phyloP scores from a whole-genome alignment of 1,284 basidiomycete genomes.

The Moniliophthora roreri region DNA sequence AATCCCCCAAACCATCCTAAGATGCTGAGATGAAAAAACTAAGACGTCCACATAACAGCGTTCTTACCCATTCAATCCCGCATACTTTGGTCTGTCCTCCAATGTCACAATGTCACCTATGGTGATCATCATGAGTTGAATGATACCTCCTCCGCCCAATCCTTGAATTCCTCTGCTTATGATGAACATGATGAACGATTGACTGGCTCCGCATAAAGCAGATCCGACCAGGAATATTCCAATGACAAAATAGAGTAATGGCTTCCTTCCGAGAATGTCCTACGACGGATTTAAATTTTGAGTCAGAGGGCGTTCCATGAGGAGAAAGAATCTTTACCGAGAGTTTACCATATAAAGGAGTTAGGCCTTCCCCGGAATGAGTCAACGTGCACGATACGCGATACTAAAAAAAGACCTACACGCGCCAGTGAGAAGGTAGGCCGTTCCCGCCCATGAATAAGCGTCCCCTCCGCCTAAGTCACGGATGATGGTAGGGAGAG shows the following conservation, averaged over 20 bases:
- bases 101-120: conserved; percentile 29
- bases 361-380: background rate
- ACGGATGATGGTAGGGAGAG: conserved; percentile 27
- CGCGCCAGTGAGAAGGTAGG: conserved; percentile 30
- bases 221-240: conserved; percentile 35
- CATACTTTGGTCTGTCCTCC: conserved; percentile 3
- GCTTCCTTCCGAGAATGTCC: background rate
- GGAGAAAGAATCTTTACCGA: conserved; percentile 18
- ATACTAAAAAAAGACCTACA: background rate
- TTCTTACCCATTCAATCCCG: conserved; percentile 3
- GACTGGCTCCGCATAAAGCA: conserved; percentile 43
- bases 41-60: background rate
- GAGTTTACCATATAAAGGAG: conserved; percentile 10
- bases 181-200: conserved; percentile 40
- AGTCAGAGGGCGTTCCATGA: conserved; percentile 18
- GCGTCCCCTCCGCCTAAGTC: conserved; percentile 31
- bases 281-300: background rate
- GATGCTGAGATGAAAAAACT: background rate
- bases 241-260: conserved; percentile 13
- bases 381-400: background rate
- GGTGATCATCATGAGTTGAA: conserved; percentile 30
- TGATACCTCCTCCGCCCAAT: conserved; percentile 33
- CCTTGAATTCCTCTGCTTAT: conserved; percentile 21
- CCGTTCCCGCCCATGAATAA: conserved; percentile 23
- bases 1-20: conserved; percentile 1